A percentile compares a stretch with the other conserved stretches of the same genome.
phyloP scores from a whole-genome alignment of 2,329 filamentous ascomycete species.

The Neonectria punicea region DNA sequence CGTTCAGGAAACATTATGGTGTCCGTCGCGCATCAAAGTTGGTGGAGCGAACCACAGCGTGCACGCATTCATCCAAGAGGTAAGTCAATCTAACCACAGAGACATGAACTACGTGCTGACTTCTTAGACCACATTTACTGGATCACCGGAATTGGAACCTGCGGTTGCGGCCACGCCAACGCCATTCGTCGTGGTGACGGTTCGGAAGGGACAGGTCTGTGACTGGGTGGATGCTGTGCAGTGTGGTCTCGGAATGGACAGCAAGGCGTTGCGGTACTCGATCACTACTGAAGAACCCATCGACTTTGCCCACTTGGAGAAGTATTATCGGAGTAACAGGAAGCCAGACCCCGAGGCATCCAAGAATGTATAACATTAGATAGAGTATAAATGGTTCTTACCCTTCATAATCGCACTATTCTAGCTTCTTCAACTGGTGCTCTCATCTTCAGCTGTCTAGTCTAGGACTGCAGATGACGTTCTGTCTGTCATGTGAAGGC shows the following conservation, averaged over 20 bases:
- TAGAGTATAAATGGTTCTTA: neutral
- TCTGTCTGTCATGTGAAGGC: no score
- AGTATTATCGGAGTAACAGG: slow-evolving; percentile 7
- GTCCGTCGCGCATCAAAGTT: slow-evolving; percentile 17
- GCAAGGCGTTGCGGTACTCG: slow-evolving; percentile 12
- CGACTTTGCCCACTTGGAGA: slow-evolving; percentile 5
- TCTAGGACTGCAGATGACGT: no score
- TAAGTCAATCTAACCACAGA: neutral
- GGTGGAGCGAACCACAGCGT: slow-evolving; percentile 15
- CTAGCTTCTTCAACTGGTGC: no score
- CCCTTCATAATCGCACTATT: no score
- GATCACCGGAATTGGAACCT: slow-evolving; percentile 18
- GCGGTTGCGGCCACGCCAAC: slow-evolving; percentile 14
- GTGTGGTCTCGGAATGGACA: slow-evolving; percentile 18
- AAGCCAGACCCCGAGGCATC: neutral
- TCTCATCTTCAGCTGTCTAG: no score
- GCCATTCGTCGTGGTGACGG: slow-evolving; percentile 20
- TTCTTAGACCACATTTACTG: slow-evolving; percentile 15
- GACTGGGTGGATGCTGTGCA: slow-evolving; percentile 24
- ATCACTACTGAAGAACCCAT: slow-evolving; percentile 6
- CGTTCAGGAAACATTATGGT: slow-evolving; percentile 17
- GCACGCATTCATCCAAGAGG: slow-evolving; percentile 24
- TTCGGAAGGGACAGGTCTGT: slow-evolving; percentile 16
- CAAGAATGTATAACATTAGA: neutral
- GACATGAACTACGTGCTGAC: neutral